Evolutionary conservation across 2,329 filamentous ascomycete genomes (phyloP).

Genomic region (Beauveria brongniartii): DNA sequence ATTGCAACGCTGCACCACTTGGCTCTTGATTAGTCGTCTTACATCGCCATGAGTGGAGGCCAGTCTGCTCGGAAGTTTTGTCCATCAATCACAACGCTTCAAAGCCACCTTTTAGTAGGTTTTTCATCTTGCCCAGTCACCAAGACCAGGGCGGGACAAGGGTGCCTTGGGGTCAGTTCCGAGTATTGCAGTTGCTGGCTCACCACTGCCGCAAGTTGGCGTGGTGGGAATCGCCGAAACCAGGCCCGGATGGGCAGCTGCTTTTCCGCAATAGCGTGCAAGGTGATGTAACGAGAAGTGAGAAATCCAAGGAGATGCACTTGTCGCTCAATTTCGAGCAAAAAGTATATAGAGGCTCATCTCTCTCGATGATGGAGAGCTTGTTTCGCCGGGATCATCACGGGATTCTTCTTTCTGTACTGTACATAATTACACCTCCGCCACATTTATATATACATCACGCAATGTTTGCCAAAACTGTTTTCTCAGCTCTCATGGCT

Average conservation of each 20-base stretch:
- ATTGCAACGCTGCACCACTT: neutral
- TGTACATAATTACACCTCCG: neutral
- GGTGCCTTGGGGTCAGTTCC: neutral
- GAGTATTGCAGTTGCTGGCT: neutral
- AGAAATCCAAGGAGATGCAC: neutral
- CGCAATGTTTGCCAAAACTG: slow-evolving; percentile 8
- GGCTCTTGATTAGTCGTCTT: neutral
- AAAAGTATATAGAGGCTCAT: neutral
- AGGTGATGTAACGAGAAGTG: neutral
- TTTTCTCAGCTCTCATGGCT: slow-evolving; percentile 5
- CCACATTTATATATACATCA: neutral
- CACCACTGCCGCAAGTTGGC: neutral
- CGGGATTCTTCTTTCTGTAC: neutral
- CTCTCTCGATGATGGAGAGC: neutral
- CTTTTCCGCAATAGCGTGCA: neutral
- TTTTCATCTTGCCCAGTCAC: neutral
- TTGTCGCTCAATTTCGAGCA: accelerated
- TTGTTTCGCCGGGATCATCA: neutral
- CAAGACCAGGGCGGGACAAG: neutral
- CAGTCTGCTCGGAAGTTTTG: neutral
- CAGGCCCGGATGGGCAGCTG: neutral
- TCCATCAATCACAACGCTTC: slow-evolving; percentile 5
- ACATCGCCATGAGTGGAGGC: neutral
- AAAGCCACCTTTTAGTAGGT: neutral
- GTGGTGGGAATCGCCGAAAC: neutral